Base-by-base conservation (phyloP, 768 basidiomycete genomes). In the Xerocomellus chrysenteron region DNA sequence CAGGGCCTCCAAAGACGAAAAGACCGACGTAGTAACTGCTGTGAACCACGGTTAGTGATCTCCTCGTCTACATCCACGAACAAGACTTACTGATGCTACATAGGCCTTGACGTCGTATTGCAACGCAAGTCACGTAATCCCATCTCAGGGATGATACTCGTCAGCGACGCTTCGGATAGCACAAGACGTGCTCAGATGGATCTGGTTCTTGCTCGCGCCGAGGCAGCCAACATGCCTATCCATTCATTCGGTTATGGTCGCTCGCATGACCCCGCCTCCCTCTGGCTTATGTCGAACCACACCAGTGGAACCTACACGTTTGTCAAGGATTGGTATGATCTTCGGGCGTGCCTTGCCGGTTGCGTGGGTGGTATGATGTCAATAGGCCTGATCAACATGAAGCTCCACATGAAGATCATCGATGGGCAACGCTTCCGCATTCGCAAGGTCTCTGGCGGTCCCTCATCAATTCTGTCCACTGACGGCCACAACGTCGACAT, bases 221-320 rank as follows among this genome's bases (percentile, higher is more conserved):
- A 99, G 68, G 96, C 97, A 13, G 97, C 92, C 32, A 94, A 94
- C 69, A 86, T 97, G 26, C 95, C 97, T 5, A 97, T 99, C 53
- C 96, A 99, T 71, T 90, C 95, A 4, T 89, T 99, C 62, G 97
- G 97, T 50, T 99, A 96, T 66, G 96, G 95, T 28, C 90, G 92
- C 56, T 91, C 93, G 16, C 97, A 98, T 68, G 97, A 98, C 71
- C 97, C 97, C 17, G 93, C 93, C 14, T 96, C 94, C 8, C 82
- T 99, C 35, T 98, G 97, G 97, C 85, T 98, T 45, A 95, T 99
- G 82, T 98, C 95, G 11, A 98, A 98, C 72, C 94, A 98, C 71
- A 98, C 97, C 3, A 85, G 85, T 60, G 97, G 97, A 26, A 97
- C 94, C 30, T 98, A 98, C 75, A 98, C 95, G 5, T 99, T 97